A percentile compares a stretch with the other conserved stretches of the same genome.
Conservation (phyloP, 305 asterid genomes). For the Fraxinus sp. region DNA sequence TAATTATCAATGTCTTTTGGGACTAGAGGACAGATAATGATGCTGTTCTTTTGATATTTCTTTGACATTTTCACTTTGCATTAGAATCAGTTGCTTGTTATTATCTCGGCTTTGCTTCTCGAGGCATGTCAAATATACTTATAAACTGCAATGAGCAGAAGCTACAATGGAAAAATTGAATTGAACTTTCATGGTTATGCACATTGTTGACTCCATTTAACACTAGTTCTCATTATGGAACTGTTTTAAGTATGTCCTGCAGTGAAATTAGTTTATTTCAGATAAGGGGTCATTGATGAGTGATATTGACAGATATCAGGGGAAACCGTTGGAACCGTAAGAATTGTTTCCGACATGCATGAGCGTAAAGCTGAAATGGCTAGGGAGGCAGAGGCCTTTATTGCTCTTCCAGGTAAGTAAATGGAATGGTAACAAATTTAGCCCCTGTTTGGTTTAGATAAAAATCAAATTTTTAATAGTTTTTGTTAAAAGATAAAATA, state of each 20-base stretch:
- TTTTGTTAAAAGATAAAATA: no score
- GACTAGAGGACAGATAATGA: background rate
- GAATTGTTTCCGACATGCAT: conserved; percentile 89
- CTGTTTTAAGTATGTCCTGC: background rate
- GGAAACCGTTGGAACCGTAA: conserved; percentile 84
- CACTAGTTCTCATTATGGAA: background rate
- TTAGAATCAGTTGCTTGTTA: background rate
- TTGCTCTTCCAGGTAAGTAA: conserved; percentile 88
- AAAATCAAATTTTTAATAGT: no score
- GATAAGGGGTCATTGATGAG: conserved; percentile 13
- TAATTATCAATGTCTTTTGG: background rate
- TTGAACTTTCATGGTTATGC: background rate
- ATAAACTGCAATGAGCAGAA: background rate
- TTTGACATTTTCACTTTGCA: background rate
- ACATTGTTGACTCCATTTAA: background rate
- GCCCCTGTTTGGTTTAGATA: no score
- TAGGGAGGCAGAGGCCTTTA: conserved; percentile 81
- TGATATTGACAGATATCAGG: conserved; percentile 80
- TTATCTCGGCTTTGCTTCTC: background rate
- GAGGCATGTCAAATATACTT: background rate
- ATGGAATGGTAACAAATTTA: background rate
- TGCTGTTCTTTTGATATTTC: background rate
- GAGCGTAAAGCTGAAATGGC: conserved; percentile 99
- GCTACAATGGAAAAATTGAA: background rate
- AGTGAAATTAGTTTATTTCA: conserved; percentile 11